Evolutionary conservation across 345 rosid genomes (phyloP), one percentile per base, ranked within the genome.

Genomic region (Dipteronia sinensis): DNA sequence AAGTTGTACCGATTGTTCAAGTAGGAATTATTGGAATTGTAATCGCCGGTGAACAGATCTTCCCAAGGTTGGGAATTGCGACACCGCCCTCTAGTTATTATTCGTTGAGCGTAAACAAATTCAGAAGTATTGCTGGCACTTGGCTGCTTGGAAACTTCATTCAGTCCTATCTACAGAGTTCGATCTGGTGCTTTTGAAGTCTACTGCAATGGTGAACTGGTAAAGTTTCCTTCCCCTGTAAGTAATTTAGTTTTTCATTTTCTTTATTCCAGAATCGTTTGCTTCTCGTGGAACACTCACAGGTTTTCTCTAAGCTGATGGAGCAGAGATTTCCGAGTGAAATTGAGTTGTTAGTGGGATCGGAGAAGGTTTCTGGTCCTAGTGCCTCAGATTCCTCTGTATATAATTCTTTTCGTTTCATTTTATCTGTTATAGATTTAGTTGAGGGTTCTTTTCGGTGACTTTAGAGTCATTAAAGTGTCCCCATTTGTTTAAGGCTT

Each of bases 151-250:
- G 85, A 44, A 82, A 84, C 62, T 70, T 77, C 17, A 16, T 84
- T 72, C 81, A 79, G 38, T 74, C 87, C 25, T 65, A 59, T 42
- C 81, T 79, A 3, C 74, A 77, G 55, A 62, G 72, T 46, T 85
- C n/a, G n/a, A n/a, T n/a, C 83, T 9, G 83, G 83, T 17, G 87
- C 87, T 53, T 85, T 85, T 51, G 85, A 85, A 74, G 81, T 79
- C 20, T 73, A 66, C 44, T 77, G 85, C 58, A 74, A 79, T 56
- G 65, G 74, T 56, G 69, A 85, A 58, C 42, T 82, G 85, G 81
- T 84, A 8, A 63, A 44, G 69, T 47, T 6, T 46, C 11, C 46
- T 13, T 40, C 11, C 7, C 25, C 22, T 15, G 47, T 8, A 68
- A 23, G 29, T 20, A 25, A 13, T 22, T 16, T 31, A 65, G 10